Evolutionary conservation across 768 basidiomycete genomes (phyloP), one percentile per base, ranked within the genome.

Genomic region (Tulasnella calospora): DNA sequence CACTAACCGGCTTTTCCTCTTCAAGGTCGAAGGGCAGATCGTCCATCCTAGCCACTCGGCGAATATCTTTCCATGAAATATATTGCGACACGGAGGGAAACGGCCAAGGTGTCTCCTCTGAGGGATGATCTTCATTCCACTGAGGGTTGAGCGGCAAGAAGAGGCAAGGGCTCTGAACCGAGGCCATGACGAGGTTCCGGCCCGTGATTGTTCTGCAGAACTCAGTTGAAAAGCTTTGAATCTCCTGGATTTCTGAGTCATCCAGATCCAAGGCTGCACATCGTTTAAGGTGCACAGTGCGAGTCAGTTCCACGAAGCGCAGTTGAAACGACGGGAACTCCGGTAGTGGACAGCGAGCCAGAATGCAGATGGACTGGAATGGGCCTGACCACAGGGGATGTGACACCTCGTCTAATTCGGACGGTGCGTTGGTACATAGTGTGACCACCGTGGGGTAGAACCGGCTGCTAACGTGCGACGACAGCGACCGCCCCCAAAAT

Each of bases 281-380:
- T 75, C 85, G 87, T 67, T 83, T 82, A 51, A 90, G 85, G 51
- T 83, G 84, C 41, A 92, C 84, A 1, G 81, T 82, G 38, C 87
- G 82, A 0, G 88, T 83, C 8, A 85, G 80, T 0, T 89, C 89
- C 3, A 88, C 86, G 74, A 88, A 87, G 83, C 91, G 94, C 8
- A 95, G 83, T 71, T 86, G 86, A 83, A 94, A 90, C 44, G 83
- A 81, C 2, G 86, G 82, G 30, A 94, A 81, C 33, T 84, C 81
- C 2, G 94, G 92, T 9, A 94, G 85, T 21, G 92, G 91, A 35
- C 86, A 85, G 69, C 90, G 87, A 10, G 93, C 92, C 55, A 95
- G 85, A 46, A 95, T 82, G 23, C 90, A 82, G 77, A 95, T 84
- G 3, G 92, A 90, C 15, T 87, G 88, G 80, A 89, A 88, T n/a